Conservation (phyloP, 768 basidiomycete species). For the Leccinum longicurvipes region DNA sequence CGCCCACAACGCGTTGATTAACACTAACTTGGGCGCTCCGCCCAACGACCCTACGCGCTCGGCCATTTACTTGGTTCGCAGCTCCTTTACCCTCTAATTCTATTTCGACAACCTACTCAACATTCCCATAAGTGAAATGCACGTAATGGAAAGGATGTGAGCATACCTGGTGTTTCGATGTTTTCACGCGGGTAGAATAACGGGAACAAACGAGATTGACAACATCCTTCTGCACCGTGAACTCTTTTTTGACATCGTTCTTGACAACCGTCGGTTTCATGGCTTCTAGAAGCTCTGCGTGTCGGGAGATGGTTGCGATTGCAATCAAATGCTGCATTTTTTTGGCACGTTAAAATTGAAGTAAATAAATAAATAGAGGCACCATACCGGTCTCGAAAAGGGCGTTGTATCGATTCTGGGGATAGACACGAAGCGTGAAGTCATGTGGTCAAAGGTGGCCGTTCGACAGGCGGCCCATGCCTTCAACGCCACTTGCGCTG, state of each 20-base stretch:
- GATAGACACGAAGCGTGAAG: conserved; percentile 10
- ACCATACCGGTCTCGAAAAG: conserved; percentile 30
- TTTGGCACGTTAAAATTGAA: not conserved
- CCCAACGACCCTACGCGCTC: conserved; percentile 31
- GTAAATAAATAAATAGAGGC: not conserved
- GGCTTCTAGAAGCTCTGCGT: conserved; percentile 45
- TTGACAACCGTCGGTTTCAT: conserved; percentile 43
- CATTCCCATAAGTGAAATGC: not conserved
- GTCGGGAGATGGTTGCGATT: conserved; percentile 44
- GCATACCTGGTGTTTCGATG: conserved; percentile 39
- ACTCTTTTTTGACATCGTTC: conserved; percentile 39
- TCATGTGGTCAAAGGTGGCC: conserved; percentile 25
- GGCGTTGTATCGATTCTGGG: conserved; percentile 25
- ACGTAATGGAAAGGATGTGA: not conserved
- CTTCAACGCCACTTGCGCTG: conserved; percentile 32
- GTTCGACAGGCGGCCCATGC: conserved; percentile 46
- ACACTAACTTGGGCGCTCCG: conserved; percentile 35
- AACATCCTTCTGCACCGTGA: conserved; percentile 25
- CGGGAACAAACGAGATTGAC: conserved; percentile 38
- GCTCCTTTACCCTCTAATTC: conserved; percentile 7
- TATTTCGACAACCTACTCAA: conserved; percentile 19
- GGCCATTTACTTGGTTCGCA: conserved; percentile 13
- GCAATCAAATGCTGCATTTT: conserved; percentile 38
- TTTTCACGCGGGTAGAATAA: conserved; percentile 43
- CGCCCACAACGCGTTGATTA: conserved; percentile 14